Percentiles rank a stretch among this genome's conserved stretches.
These are phyloP conservation scores for Colletotrichum aenigma DNA, from an alignment of 2,329 filamentous ascomycete species.

Conservation along the genomic window DNA sequence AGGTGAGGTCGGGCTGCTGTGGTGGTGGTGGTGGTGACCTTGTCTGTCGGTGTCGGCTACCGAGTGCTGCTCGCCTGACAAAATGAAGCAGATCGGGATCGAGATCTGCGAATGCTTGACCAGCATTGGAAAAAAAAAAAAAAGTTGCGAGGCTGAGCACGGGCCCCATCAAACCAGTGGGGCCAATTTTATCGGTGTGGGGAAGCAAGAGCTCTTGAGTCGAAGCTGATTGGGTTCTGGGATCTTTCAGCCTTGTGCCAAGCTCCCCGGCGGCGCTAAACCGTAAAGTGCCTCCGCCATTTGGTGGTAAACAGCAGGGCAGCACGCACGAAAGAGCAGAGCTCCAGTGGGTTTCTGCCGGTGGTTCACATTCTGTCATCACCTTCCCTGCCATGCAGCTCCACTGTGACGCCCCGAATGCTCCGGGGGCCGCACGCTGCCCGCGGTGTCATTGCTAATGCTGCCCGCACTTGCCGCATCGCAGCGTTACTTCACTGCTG, in stretches of 20 bases:
- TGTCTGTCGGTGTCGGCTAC: neutral
- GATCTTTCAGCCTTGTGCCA: slow-evolving; percentile 8
- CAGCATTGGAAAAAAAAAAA: slow-evolving; percentile 21
- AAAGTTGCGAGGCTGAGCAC: slow-evolving; percentile 22
- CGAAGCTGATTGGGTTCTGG: neutral
- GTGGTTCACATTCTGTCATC: slow-evolving; percentile 6
- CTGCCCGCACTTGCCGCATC: neutral
- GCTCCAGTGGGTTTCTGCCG: neutral
- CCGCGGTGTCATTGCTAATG: neutral
- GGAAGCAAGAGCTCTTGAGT: neutral
- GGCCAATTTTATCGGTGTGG: neutral
- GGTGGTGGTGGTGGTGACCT: neutral
- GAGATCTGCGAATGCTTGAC: neutral
- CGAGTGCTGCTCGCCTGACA: neutral
- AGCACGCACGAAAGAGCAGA: neutral
- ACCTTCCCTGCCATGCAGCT: slow-evolving; percentile 3
- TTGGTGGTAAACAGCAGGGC: neutral
- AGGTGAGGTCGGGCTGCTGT: neutral
- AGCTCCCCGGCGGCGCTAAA: neutral
- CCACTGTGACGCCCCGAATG: neutral
- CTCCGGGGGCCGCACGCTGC: neutral
- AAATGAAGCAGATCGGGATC: neutral
- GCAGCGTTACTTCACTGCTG: neutral
- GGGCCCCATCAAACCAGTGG: slow-evolving; percentile 9
- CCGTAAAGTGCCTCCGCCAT: neutral